Conservation (phyloP, 495 filamentous ascomycete species). For the Aspergillus affinis region DNA sequence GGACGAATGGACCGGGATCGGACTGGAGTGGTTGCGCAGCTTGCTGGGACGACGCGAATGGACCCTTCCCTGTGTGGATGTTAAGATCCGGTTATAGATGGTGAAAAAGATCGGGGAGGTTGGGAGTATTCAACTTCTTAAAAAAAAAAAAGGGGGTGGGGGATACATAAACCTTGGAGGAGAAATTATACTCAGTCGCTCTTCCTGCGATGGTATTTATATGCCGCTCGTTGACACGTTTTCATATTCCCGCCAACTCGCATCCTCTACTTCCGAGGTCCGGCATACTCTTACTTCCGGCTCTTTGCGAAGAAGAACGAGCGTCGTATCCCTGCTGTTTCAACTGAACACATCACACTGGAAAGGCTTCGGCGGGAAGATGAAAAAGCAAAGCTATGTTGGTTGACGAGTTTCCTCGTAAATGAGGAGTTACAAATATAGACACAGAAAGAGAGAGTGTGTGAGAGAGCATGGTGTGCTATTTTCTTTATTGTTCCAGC, state of each 20-base stretch:
- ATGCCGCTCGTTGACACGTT: too few species aligned
- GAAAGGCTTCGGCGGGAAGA: not conserved
- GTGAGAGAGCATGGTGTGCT: not conserved
- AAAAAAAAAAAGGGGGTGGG: too few species aligned
- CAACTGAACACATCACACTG: not conserved
- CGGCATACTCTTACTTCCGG: too few species aligned
- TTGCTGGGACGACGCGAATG: constrained; percentile 74
- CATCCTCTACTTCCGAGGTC: too few species aligned
- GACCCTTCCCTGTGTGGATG: constrained; percentile 79
- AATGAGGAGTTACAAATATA: not conserved
- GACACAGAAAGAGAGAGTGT: not conserved
- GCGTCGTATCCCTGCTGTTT: too few species aligned
- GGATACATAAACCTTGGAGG: too few species aligned
- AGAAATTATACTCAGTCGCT: not conserved
- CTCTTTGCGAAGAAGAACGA: not conserved
- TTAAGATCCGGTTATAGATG: constrained; percentile 66
- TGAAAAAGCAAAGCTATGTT: not conserved
- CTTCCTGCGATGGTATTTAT: not conserved
- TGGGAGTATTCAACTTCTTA: too few species aligned
- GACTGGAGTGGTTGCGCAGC: constrained; percentile 79
- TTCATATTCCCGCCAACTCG: too few species aligned
- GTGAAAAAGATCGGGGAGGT: not conserved
- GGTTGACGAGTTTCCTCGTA: not conserved
- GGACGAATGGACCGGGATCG: constrained; percentile 75
- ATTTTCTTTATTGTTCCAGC: not conserved